These are phyloP conservation scores for Rhipidocladum racemiflorum DNA, from an alignment of 176 grass and related monocot genomes.

Conservation along the genomic window DNA sequence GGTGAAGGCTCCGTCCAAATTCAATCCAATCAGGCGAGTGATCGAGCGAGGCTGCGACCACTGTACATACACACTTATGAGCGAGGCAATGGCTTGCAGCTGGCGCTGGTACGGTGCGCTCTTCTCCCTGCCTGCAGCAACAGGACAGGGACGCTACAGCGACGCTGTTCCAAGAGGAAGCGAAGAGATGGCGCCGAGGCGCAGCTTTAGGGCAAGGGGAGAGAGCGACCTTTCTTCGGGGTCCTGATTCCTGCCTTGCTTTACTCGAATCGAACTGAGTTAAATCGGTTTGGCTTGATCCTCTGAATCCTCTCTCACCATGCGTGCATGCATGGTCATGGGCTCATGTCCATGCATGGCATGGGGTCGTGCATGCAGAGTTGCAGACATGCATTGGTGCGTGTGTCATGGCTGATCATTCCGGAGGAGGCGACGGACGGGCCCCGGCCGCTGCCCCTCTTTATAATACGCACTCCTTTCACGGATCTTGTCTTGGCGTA, in stretches of 20 bases:
- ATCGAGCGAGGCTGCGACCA: neutral
- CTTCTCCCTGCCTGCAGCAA: conserved; percentile 6
- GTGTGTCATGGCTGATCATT: neutral
- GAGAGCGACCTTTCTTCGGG: neutral
- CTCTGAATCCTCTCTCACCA: neutral
- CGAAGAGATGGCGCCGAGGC: neutral
- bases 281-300: neutral
- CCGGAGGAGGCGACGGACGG: neutral
- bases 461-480: conserved; percentile 20
- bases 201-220: neutral
- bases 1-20: neutral
- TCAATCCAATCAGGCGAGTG: neutral
- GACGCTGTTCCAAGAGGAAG: neutral
- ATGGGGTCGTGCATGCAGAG: too few species aligned
- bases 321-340: neutral
- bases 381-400: neutral
- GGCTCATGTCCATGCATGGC: neutral
- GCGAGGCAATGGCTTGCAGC: neutral
- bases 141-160: conserved; percentile 16
- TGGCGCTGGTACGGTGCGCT: too few species aligned
- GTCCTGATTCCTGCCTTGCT: neutral
- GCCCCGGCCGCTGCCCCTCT: neutral
- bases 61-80: neutral
- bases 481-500: conserved; percentile 31
- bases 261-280: neutral